Evolutionary conservation across 768 basidiomycete species (phyloP).

Genomic region (Dendrothele bispora): DNA sequence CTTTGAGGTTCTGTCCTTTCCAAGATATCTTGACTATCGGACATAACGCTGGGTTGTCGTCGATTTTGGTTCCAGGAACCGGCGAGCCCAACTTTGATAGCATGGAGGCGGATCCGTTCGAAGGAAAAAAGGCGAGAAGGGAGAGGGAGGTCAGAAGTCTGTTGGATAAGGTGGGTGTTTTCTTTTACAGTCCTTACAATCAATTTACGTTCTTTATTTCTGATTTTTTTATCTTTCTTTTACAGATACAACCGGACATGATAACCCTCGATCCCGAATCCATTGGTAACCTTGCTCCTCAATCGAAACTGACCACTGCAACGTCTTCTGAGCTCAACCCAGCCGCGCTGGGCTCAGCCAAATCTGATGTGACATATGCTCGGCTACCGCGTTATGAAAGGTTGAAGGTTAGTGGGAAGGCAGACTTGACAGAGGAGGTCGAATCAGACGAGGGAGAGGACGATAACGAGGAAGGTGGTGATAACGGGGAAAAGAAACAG

Average conservation of each 20-base stretch:
- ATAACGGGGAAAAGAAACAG: conserved; percentile 15
- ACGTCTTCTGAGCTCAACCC: conserved; percentile 37
- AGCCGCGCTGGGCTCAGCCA: conserved; percentile 29
- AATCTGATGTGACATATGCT: conserved; percentile 61
- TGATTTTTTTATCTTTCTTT: not conserved
- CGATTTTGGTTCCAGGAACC: conserved; percentile 85
- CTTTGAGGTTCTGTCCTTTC: conserved; percentile 84
- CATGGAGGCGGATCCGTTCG: conserved; percentile 92
- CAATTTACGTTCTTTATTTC: not conserved
- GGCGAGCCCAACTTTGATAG: conserved; percentile 97
- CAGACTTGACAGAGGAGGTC: conserved; percentile 59
- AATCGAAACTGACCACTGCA: conserved; percentile 54
- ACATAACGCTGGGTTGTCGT: conserved; percentile 77
- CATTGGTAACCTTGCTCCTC: conserved; percentile 66
- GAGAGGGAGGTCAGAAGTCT: conserved; percentile 91
- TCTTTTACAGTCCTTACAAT: not conserved
- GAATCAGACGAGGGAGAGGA: conserved; percentile 40
- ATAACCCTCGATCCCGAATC: conserved; percentile 83
- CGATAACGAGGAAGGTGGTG: conserved; percentile 28
- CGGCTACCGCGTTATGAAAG: conserved; percentile 80
- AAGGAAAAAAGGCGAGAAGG: conserved; percentile 74
- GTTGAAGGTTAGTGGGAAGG: conserved; percentile 70
- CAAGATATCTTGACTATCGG: conserved; percentile 83
- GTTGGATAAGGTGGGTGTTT: conserved; percentile 72
- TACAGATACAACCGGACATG: conserved; percentile 86